Evolutionary conservation across 192 early-diverging fungal genomes (phyloP).

Genomic region (Entomortierella parvispora): DNA sequence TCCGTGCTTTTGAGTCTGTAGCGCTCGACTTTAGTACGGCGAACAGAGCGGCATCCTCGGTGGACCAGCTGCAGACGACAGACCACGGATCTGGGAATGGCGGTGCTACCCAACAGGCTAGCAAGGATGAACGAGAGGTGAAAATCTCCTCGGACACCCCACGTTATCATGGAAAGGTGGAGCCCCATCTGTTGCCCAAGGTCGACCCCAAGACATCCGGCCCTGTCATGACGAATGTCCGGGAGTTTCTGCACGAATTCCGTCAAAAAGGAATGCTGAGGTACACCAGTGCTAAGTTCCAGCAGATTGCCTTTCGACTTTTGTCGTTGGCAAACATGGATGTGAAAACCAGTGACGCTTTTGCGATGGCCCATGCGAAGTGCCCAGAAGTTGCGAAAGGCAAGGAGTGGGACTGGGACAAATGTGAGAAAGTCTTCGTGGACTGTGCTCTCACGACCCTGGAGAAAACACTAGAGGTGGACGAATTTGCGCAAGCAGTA

Average conservation of each 20-base stretch:
- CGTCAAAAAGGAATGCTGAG: not conserved
- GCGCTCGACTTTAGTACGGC: too few species aligned
- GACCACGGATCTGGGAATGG: too few species aligned
- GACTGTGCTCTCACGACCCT: not conserved
- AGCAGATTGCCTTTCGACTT: not conserved
- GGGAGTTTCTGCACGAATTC: slow-evolving; percentile 2
- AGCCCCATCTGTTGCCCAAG: not conserved
- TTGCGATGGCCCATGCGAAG: not conserved
- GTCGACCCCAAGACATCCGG: not conserved
- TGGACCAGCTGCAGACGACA: too few species aligned
- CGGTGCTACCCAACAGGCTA: too few species aligned
- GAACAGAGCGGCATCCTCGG: too few species aligned
- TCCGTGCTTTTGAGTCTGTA: too few species aligned
- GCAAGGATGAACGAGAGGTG: too few species aligned
- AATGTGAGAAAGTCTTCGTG: slow-evolving; percentile 6
- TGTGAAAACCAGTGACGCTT: not conserved
- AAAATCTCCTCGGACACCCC: too few species aligned
- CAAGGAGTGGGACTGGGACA: slow-evolving; percentile 10
- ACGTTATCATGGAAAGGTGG: slow-evolving; percentile 5
- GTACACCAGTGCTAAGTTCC: not conserved
- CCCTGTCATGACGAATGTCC: slow-evolving; percentile 4
- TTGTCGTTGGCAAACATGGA: slow-evolving; percentile 6
- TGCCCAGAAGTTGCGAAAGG: too few species aligned
- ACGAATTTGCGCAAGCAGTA: slow-evolving; percentile 6
- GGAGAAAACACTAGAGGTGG: slow-evolving; percentile 9